Evolutionary conservation across 2,329 filamentous ascomycete genomes (phyloP).

Genomic region (Aureobasidium sp.): DNA sequence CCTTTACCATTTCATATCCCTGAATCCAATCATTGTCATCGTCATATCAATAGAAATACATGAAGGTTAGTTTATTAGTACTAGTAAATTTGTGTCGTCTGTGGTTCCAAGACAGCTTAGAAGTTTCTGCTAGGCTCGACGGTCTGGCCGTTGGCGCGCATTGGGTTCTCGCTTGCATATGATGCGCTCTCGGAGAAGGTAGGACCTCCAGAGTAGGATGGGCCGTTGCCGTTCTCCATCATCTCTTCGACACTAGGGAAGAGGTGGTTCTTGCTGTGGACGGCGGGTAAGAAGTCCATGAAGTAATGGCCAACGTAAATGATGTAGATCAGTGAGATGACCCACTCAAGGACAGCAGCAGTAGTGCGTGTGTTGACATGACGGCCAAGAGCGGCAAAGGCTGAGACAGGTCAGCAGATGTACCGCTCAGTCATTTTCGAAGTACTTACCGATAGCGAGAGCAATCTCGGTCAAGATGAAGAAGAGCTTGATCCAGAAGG

Average conservation of each 20-base stretch:
- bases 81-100: neutral
- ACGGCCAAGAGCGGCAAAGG: constrained; percentile 57
- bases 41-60: constrained; percentile 7
- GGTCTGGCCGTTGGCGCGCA: constrained; percentile 12
- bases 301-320: constrained; percentile 83
- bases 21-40: neutral
- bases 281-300: constrained; percentile 77
- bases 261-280: constrained; percentile 48
- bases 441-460: constrained; percentile 51
- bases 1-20: neutral
- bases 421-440: neutral
- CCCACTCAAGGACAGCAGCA: constrained; percentile 73
- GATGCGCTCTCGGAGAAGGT: constrained; percentile 24
- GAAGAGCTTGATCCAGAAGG: constrained; percentile 78
- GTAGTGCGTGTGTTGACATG: constrained; percentile 48
- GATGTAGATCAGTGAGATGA: constrained; percentile 76
- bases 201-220: constrained; percentile 27
- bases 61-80: constrained; percentile 13
- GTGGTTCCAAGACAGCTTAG: neutral
- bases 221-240: constrained; percentile 29
- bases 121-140: constrained; percentile 19
- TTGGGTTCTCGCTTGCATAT: constrained; percentile 23
- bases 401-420: constrained; percentile 25
- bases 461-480: constrained; percentile 77
- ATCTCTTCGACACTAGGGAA: constrained; percentile 33